Evolutionary conservation across 768 basidiomycete species (phyloP), one percentile per base, ranked within the genome.

Genomic region (Lentinula raphanica): DNA sequence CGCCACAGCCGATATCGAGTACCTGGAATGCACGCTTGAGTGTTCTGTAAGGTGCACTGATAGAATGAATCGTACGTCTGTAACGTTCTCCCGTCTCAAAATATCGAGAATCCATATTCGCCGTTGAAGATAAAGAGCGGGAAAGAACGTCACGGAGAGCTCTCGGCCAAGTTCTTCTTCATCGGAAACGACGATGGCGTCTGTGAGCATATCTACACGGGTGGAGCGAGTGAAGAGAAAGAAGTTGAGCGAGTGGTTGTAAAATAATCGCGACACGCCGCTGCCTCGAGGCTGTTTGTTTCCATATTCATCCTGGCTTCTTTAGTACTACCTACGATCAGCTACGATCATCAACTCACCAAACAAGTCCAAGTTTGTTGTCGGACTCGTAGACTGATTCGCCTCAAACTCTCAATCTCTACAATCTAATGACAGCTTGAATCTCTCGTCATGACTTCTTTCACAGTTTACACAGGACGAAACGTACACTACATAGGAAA

Each of bases 1-100:
- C 85, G 39, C 92, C 92, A 63, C 92, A 95, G 3, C 92, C 92
- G 27, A 92, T 75, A 64, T 95, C 92, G 49, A 93, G 74, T 6
- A 94, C 77, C 90, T 92, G 58, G 11, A 23, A 28, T 53, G 27
- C 51, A 42, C 54, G 4, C n/a, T 7, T 27, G 17, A 11, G 49
- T 46, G 44, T 27, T 40, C 9, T n/a, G 44, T 19, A 27, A 0
- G 28, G 5, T 48, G 31, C 3, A 48, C n/a, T 2, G 12, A 15
- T 21, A 50, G 12, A 17, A 31, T 28, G 32, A 39, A 4, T 66
- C 76, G 53, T 60, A 85, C 87, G 67, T 79, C 74, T 11, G 79
- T 72, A 36, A 87, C 76, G 19, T 69, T 70, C 62, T 88, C 84
- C 29, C 78, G 75, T 27, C 88, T 74, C 27, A 91, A 69, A 23